A percentile compares a stretch with the other conserved stretches of the same genome.
Conservation (phyloP, 164 flowering plant species). For the Tinospora cordifolia region DNA sequence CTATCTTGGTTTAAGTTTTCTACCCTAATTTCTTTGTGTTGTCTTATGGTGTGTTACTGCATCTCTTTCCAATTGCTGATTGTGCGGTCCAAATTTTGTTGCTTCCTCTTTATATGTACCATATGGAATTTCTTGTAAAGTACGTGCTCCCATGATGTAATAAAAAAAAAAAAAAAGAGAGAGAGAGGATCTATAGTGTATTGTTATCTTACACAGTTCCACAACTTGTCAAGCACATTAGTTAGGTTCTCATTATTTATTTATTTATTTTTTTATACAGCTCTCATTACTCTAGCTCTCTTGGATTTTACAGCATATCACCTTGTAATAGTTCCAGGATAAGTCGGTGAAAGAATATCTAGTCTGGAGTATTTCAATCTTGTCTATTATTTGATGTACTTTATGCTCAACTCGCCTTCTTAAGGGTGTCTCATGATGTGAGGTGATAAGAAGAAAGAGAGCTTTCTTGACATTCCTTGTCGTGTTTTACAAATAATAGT, state of each 20-base stretch:
- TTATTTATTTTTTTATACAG: too few relatives aligned
- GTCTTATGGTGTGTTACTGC: neutral
- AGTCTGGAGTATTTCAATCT: too few relatives aligned
- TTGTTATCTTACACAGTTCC: too few relatives aligned
- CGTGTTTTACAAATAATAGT: neutral
- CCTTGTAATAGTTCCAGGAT: neutral
- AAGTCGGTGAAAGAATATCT: too few relatives aligned
- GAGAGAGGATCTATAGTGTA: too few relatives aligned
- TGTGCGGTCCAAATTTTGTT: conserved; percentile 3
- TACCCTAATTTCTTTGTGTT: neutral
- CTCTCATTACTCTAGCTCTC: too few relatives aligned
- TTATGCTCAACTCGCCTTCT: neutral
- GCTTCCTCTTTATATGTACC: neutral
- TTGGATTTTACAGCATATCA: neutral
- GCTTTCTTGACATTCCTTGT: neutral
- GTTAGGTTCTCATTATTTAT: too few relatives aligned
- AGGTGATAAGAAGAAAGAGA: neutral
- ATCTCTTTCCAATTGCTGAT: neutral
- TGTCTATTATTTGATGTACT: neutral
- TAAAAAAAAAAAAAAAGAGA: neutral
- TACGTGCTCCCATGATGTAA: neutral
- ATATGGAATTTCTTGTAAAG: neutral
- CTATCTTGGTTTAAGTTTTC: neutral
- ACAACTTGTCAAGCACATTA: too few relatives aligned
- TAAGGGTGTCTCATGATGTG: too few relatives aligned